Evolutionary conservation across 2,329 filamentous ascomycete species (phyloP), one percentile per base, ranked within the genome.

Genomic region (Phialophora chinensis): DNA sequence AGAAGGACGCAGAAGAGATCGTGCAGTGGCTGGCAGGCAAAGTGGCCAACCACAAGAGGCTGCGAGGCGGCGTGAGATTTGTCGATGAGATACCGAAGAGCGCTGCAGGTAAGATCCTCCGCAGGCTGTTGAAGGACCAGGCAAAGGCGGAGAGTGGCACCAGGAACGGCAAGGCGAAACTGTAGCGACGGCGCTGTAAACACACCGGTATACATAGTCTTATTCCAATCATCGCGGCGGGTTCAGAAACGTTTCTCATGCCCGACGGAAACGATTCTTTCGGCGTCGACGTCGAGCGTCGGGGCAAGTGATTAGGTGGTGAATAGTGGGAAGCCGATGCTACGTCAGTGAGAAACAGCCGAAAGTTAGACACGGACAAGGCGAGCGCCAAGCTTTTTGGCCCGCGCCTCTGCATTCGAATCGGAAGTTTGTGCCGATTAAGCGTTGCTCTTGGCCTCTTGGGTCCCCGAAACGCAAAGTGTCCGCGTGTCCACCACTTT

Each of bases 31-130:
- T 77, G 7, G 67, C 72, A 33, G 68, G 65, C 3, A 72, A 75
- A 56, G 73, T 76, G 17, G 75, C 77, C 14, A 72, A 71, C 29
- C 74, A 78, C 63, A 79, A 80, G 66, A 69, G 72, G 63, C 66
- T 80, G 20, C 69, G 77, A 55, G 78, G 77, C n/a, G 78, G 78
- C 79, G 31, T 78, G 75, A 57, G 71, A 17, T 75, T 73, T 52
- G 65, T 75, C 42, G 72, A 75, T n/a, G 71, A 73, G 56, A 69
- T 75, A 29, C 73, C 73, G 29, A 73, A 73, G 63, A 73, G 73
- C 60, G 77, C 76, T 4, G 79, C 79, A 47, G 82, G 82, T 7
- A 84, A 84, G 77, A 84, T 83, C 52, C 67, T 83, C 61, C 75
- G 81, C 44, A 75, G 81, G 50, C 38, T 82, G 60, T 70, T 83